Evolutionary conservation across 352 stramenopile species (phyloP).

Genomic region (Globisporangium rhizosaccharum): DNA sequence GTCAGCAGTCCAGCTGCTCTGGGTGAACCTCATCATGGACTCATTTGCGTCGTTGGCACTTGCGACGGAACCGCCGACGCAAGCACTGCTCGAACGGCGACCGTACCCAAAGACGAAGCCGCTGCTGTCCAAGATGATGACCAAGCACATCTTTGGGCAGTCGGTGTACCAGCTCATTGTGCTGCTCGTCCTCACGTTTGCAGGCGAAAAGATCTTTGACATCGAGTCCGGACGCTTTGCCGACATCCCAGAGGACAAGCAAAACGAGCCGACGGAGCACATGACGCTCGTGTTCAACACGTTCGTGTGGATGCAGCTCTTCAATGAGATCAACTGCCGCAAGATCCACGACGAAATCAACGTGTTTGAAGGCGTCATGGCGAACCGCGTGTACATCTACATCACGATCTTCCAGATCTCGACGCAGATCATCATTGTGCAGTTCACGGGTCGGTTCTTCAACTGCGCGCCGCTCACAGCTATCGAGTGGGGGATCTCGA

Average conservation of each 20-base stretch:
- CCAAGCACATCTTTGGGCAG: slow-evolving; percentile 92
- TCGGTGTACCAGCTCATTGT: slow-evolving; percentile 88
- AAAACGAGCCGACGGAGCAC: slow-evolving; percentile 75
- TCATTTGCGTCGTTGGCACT: slow-evolving; percentile 94
- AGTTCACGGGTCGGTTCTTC: slow-evolving; percentile 87
- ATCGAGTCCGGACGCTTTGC: slow-evolving; percentile 37
- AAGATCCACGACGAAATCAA: slow-evolving; percentile 90
- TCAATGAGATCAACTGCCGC: slow-evolving; percentile 79
- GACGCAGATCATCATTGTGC: slow-evolving; percentile 94
- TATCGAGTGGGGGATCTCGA: slow-evolving; percentile 49
- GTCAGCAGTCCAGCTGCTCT: slow-evolving; percentile 95
- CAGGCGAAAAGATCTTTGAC: slow-evolving; percentile 44
- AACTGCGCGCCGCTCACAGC: slow-evolving; percentile 46
- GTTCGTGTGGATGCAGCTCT: slow-evolving; percentile 97
- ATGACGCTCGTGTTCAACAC: slow-evolving; percentile 97
- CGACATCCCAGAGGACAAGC: slow-evolving; percentile 26
- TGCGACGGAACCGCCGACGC: slow-evolving; percentile 89
- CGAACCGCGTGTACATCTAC: slow-evolving; percentile 91
- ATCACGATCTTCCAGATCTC: slow-evolving; percentile 88
- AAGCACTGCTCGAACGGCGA: slow-evolving; percentile 82
- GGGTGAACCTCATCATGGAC: slow-evolving; percentile 98
- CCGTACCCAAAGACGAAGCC: slow-evolving; percentile 88
- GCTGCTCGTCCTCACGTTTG: slow-evolving; percentile 81
- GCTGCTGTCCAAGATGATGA: slow-evolving; percentile 92
- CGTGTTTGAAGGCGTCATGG: slow-evolving; percentile 88